A percentile compares a stretch with the other conserved stretches of the same genome.
Conservation (phyloP, 2,329 filamentous ascomycete species). For the Phyllachora maydis region DNA sequence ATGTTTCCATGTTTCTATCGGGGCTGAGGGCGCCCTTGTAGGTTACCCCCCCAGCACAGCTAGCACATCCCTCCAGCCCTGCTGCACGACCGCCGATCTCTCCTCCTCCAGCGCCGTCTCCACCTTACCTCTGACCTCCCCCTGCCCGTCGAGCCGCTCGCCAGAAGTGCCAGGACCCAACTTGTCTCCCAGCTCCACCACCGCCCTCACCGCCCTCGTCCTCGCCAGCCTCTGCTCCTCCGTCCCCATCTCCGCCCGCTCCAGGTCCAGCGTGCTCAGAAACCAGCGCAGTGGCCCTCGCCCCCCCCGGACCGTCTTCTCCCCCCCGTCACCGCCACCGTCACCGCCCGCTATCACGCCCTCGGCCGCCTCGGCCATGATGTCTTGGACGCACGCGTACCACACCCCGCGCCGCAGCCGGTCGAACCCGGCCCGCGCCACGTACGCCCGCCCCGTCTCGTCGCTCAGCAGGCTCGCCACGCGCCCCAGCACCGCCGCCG, state of each 20-base stretch:
- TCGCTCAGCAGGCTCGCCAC: slow-evolving; percentile 16
- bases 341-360: slow-evolving; percentile 6
- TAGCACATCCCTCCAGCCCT: slow-evolving; percentile 9
- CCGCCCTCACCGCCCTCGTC: slow-evolving; percentile 21
- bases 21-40: too few species aligned
- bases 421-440: slow-evolving; percentile 16
- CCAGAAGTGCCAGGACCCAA: slow-evolving; percentile 12
- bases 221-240: slow-evolving; percentile 28
- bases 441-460: slow-evolving; percentile 12
- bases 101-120: slow-evolving; percentile 14
- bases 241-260: slow-evolving; percentile 22
- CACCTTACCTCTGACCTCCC: slow-evolving; percentile 26
- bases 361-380: slow-evolving; percentile 19
- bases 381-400: slow-evolving; percentile 25
- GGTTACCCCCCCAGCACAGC: too few species aligned
- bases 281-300: slow-evolving; percentile 16
- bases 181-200: slow-evolving; percentile 18
- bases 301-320: slow-evolving; percentile 3
- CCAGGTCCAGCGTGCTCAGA: slow-evolving; percentile 22
- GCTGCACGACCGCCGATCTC: slow-evolving; percentile 13
- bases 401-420: slow-evolving; percentile 26
- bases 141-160: slow-evolving; percentile 9
- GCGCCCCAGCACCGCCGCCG: slow-evolving; percentile 15
- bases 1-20: too few species aligned
- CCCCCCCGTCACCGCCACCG: too few species aligned